Base-by-base conservation (phyloP, 441 rosid genomes). In the Erodium texanum region DNA sequence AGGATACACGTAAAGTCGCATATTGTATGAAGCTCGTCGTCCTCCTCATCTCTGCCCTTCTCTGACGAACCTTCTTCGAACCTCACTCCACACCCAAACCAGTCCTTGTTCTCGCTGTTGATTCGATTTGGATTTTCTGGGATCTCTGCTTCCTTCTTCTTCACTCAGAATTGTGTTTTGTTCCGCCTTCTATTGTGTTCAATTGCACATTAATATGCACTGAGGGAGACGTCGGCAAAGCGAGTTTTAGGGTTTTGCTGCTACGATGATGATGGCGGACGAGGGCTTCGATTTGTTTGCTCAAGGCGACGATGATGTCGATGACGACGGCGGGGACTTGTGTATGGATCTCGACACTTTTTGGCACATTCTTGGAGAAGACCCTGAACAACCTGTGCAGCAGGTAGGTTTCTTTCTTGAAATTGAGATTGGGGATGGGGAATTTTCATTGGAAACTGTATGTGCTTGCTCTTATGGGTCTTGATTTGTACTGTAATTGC, bases 321-420 rank as follows among this genome's bases (percentile, higher is more conserved):
- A 52, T 7, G 86, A 68, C 14, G 79, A 71, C 22, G 78, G 36
- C n/a, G 87, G 81, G 1, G 80, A 74, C 32, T 66, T 88, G 70
- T 14, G 74, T 58, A 82, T 90, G 15, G 95, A 84, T 66, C 20
- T 81, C 59, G 92, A 82, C 0, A 66, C 71, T 18, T 27, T 90
- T 1, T 65, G 78, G 12, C 45, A 68, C 66, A 83, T 87, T 75
- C 75, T 87, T 2, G 84, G 54, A 41, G 73, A 81, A 36, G 86
- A 80, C 73, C 66, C 82, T 7, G 71, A 76, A 0, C 78, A 65
- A 78, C 81, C 78, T 50, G 70, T 74, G 62, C 23, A 54, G 5
- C 82, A 86, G 92, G 96, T 89, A 70, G 68, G 54, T 41, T 24
- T 36, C 61, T 59, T 23, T 64, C 27, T 62, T 66, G 65, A 41